Evolutionary conservation across 352 stramenopile genomes (phyloP).

Genomic region (Phytopythium delawarense): DNA sequence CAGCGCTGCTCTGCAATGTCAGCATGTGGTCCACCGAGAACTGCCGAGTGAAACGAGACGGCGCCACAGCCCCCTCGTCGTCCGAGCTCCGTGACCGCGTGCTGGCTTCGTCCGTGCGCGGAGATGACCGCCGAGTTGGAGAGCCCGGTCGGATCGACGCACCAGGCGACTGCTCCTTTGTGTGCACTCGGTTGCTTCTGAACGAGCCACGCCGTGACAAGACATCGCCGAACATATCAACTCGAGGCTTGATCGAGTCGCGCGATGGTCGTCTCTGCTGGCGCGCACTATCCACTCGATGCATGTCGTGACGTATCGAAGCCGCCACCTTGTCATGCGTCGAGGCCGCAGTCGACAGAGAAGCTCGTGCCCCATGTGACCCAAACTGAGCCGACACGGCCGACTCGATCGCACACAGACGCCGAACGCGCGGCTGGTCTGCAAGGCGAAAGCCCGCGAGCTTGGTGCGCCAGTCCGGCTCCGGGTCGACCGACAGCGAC

Average conservation of each 20-base stretch:
- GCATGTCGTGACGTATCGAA: not conserved
- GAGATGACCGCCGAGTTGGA: not conserved
- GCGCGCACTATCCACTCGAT: not conserved
- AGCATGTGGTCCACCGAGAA: not conserved
- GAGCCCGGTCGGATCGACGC: not conserved
- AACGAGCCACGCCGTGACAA: not conserved
- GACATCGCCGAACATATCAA: not conserved
- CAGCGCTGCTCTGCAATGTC: not conserved
- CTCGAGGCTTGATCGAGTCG: not conserved
- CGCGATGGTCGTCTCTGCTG: not conserved
- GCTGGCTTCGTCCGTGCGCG: not conserved
- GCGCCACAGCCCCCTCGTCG: not conserved
- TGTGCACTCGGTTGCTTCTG: not conserved
- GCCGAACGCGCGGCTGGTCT: slow-evolving; percentile 12
- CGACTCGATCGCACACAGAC: slow-evolving; percentile 8
- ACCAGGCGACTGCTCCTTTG: not conserved
- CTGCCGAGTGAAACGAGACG: not conserved
- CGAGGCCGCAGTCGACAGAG: not conserved
- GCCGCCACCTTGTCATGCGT: not conserved
- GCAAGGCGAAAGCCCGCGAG: slow-evolving; percentile 30
- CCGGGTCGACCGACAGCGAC: slow-evolving; percentile 47
- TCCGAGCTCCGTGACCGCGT: not conserved
- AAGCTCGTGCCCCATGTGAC: not conserved
- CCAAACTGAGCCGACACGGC: not conserved
- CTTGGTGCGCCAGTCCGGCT: slow-evolving; percentile 56